Evolutionary conservation across 225 moss, liverwort and hornwort species (phyloP), one percentile per base, ranked within the genome.

Genomic region (Pseudoscleropodium purum): DNA sequence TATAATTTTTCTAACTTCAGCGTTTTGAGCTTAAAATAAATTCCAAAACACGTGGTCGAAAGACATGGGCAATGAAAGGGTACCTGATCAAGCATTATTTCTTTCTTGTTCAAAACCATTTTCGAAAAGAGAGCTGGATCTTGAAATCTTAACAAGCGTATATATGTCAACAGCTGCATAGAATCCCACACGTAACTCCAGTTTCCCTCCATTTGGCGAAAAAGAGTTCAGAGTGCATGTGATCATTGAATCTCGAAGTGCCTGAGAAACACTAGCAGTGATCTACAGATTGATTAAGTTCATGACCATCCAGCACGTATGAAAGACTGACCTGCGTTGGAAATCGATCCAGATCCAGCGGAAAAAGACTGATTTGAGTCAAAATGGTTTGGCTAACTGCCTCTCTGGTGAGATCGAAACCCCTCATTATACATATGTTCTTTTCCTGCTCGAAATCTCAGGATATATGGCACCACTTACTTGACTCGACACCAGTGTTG

Each of bases 71-170:
- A 52, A 85, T 73, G 69, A 77, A 74, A 82, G 25, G 54, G 17
- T 90, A 97, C 99, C 95, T 97, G 99, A 90, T 99, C 97, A 91
- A 99, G 91, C 79, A 99, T 94, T 43, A 99, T 41, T 87, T 99
- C 99, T 65, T 93, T 92, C 84, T 97, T 96, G 63, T n/a, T n/a
- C n/a, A 99, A 99, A 52, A 91, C 85, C 74, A 99, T 92, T 92
- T 97, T 99, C 26, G 97, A 95, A 90, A 99, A 99, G 84, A 99
- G 99, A 67, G 95, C 99, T 81, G 97, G 97, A 86, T 99, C 99
- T 91, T 96, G 94, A 91, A 99, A 85, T 93, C 99, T 95, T 92
- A 94, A 93, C 85, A 99, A 89, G 87, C 99, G 92, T 93, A 96
- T 95, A 79, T 97, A 99, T 5, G 98, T 99, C 96, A 99, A 93